Conservation (phyloP, 805 yeast genomes). For the Lachancea quebecensis region DNA sequence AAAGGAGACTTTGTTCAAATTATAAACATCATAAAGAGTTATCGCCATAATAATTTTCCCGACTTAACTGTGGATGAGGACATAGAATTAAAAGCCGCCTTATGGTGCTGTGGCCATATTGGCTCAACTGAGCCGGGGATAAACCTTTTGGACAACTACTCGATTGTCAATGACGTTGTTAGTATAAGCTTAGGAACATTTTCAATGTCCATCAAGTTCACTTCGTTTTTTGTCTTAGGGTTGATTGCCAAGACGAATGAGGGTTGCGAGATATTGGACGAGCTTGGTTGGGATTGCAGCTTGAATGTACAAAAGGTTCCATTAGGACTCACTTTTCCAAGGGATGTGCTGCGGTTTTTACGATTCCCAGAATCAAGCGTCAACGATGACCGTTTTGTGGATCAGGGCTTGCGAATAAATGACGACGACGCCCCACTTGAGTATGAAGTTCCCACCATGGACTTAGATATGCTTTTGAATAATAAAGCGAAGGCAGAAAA, state of each 20-base stretch:
- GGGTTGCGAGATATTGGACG: constrained; percentile 82
- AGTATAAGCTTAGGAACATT: constrained; percentile 40
- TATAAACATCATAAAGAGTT: constrained; percentile 31
- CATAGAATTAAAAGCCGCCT: constrained; percentile 55
- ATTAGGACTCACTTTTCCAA: constrained; percentile 38
- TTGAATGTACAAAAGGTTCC: constrained; percentile 39
- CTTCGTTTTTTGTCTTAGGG: constrained; percentile 74
- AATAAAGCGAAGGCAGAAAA: constrained; percentile 6
- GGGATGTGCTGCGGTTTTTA: constrained; percentile 28
- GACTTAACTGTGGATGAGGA: constrained; percentile 30
- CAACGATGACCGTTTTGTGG: background rate
- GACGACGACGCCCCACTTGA: constrained; percentile 1
- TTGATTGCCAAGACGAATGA: constrained; percentile 62
- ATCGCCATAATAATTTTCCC: constrained; percentile 16
- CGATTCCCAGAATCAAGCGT: constrained; percentile 10
- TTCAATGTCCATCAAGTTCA: constrained; percentile 60
- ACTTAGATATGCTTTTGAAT: constrained; percentile 6
- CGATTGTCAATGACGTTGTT: constrained; percentile 48
- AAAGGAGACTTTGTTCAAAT: constrained; percentile 41
- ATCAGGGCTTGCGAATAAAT: background rate
- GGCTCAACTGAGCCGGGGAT: constrained; percentile 70
- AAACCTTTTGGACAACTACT: constrained; percentile 45
- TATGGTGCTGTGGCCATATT: constrained; percentile 86
- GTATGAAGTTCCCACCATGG: constrained; percentile 9
- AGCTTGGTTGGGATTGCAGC: constrained; percentile 63